Base-by-base conservation (phyloP, 2,329 filamentous ascomycete species). In the Drechslera avenae region DNA sequence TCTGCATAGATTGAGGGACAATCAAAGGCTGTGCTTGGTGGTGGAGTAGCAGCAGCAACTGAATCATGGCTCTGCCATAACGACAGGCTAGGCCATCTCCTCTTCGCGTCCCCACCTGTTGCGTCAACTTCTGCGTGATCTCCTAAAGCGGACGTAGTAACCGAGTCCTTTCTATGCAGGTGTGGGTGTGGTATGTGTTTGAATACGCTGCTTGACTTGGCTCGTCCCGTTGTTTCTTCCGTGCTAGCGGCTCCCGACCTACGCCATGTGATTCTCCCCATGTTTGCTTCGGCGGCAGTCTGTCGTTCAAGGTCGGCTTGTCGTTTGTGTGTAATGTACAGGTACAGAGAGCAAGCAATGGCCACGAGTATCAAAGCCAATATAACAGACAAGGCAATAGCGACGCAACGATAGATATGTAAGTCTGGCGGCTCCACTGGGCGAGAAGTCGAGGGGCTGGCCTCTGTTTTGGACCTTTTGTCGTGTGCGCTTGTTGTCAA, bases 351-450 rank as follows among this genome's bases (percentile, higher is more conserved):
- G 36, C 44, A 40, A 18, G 30, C 36, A 21, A 40, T 18, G 4
- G 44, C 44, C 1, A 33, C 19, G 7, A 47, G 36, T 2, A 40
- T 23, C 28, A 40, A 30, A 30, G 33, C 33, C n/a, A 47, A 31
- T 12, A 60, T 42, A 19, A 43, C 17, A 21, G 48, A 53, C 3
- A 57, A 49, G n/a, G 51, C 55, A 34, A 59, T 54, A 31, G 46
- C 50, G 32, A 55, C 49, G 43, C 54, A 39, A 34, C 44, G 43
- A 34, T 60, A 46, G n/a, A 57, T 32, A 14, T 46, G 26, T 12
- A 37, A 31, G 39, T 17, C 21, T 42, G 40, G 4, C 45, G 40
- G 4, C 9, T 21, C 18, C 26, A 30, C 26, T 6, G 39, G 10
- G 10, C 40, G 23, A 6, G 34, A 46, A n/a, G 37, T 12, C 10